Conservation (phyloP, 2,329 filamentous ascomycete species). For the Hortaea sp. region DNA sequence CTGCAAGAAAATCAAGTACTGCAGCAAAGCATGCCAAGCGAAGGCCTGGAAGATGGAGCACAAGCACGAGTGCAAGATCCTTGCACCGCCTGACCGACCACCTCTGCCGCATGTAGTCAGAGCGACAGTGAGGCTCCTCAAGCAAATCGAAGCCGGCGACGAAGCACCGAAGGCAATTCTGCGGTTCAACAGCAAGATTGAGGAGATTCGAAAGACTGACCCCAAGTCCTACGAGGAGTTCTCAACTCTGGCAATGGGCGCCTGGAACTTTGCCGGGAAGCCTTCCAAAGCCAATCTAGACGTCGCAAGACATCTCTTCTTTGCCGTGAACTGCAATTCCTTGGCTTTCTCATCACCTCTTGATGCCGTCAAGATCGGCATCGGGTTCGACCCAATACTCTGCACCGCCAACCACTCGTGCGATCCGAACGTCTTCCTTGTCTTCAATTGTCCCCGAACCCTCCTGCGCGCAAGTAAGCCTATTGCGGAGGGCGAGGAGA, state of each 20-base stretch:
- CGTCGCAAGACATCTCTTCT: constrained; percentile 5
- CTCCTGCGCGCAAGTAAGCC: constrained; percentile 42
- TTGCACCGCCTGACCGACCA: constrained; percentile 30
- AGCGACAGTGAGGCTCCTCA: constrained; percentile 44
- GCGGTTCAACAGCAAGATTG: constrained; percentile 32
- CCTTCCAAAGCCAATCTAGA: constrained; percentile 11
- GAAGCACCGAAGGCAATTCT: constrained; percentile 14
- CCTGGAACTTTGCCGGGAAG: constrained; percentile 40
- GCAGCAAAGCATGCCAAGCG: constrained; percentile 50
- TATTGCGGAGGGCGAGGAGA: constrained; percentile 46
- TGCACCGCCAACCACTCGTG: constrained; percentile 54
- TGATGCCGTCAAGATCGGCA: constrained; percentile 45
- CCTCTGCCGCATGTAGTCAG: constrained; percentile 46
- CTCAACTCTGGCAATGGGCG: constrained; percentile 43
- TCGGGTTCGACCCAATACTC: constrained; percentile 47
- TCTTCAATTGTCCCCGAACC: constrained; percentile 45
- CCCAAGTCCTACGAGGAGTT: constrained; percentile 39
- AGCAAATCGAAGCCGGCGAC: constrained; percentile 14
- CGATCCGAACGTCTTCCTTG: constrained; percentile 47
- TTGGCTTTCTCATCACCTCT: constrained; percentile 47
- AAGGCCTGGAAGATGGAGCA: constrained; percentile 50
- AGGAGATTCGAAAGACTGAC: constrained; percentile 35
- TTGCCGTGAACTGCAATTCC: constrained; percentile 47
- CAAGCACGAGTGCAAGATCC: constrained; percentile 49
- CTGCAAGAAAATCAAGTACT: constrained; percentile 50